phyloP scores from a whole-genome alignment of 176 grass and related monocot species.

The Eragrostis nindensis region DNA sequence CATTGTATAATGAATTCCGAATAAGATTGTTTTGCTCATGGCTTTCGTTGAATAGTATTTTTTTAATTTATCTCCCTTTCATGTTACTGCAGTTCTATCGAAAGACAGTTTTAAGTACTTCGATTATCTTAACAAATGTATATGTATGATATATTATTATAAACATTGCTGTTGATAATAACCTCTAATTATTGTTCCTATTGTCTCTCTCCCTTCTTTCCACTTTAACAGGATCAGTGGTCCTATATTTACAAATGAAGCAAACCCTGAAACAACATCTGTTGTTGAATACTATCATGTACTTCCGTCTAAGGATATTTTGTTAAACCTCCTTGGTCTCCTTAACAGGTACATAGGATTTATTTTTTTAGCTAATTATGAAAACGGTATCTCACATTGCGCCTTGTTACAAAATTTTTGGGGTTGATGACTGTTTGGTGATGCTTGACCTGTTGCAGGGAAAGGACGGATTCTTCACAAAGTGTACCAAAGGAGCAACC shows the following conservation, averaged over 20 bases:
- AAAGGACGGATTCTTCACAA: slow-evolving; percentile 19
- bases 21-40: no score
- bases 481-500: slow-evolving; percentile 2
- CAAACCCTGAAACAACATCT: slow-evolving; percentile 26
- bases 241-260: slow-evolving; percentile 43
- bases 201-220: background rate
- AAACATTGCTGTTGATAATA: no score
- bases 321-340: slow-evolving; percentile 40
- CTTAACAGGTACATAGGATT: slow-evolving; percentile 45
- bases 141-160: no score
- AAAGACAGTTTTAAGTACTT: no score
- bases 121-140: no score
- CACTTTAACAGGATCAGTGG: slow-evolving; percentile 47
- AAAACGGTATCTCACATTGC: background rate
- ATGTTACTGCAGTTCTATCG: no score
- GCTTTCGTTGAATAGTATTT: no score
- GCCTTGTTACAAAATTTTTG: background rate
- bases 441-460: slow-evolving; percentile 42
- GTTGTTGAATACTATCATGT: slow-evolving; percentile 61
- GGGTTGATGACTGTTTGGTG: background rate
- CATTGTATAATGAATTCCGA: no score
- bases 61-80: no score
- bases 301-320: slow-evolving; percentile 58
- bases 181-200: background rate
- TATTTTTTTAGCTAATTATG: slow-evolving; percentile 10